Evolutionary conservation across 495 filamentous ascomycete species (phyloP), one percentile per base, ranked within the genome.

Genomic region (Penicillium lagena): DNA sequence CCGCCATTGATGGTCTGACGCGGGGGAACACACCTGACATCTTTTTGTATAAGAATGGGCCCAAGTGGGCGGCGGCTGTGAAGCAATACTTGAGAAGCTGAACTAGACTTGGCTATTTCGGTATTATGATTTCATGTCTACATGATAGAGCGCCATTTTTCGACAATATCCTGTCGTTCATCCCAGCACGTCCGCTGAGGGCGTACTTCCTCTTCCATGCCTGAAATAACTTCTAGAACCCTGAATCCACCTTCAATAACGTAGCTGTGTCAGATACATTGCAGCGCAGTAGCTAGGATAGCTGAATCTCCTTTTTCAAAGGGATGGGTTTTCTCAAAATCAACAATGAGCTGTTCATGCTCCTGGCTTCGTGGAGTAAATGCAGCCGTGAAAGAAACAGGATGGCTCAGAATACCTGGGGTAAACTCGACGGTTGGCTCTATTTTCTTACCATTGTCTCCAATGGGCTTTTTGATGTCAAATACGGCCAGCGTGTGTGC

Each of bases 1-100:
- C 66, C 12, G 86, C 86, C 0, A 83, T 91, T 55, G 85, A 89
- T 50, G 87, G 87, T 5, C 57, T 91, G 54, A 76, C 75, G 45
- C 62, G 54, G 40, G 86, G 86, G 7, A 90, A 74, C 68, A 80
- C 81, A 27, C 82, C 81, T 2, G 72, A 60, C 8, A 87, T 89
- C 63, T 71, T 75, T 66, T 58, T 66, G 13, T 90, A 91, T 59
- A 91, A 89, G 60, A 70, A 81, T 7, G 75, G 71, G 0, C 63
- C 80, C 36, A 68, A 81, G 7, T 90, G 86, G 86, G 84, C 80
- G 4, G 71, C 76, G 42, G 75, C 67, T 37, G 77, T 83, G 0
- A 79, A 75, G 53, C 66, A 60, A 30, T 88, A 73, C 64, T 55
- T 87, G 52, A 67, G 75, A 44, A 22, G 22, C 22, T 22, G 22